phyloP scores from a whole-genome alignment of 2,329 filamentous ascomycete species.

The Cladosporium colombiae region DNA sequence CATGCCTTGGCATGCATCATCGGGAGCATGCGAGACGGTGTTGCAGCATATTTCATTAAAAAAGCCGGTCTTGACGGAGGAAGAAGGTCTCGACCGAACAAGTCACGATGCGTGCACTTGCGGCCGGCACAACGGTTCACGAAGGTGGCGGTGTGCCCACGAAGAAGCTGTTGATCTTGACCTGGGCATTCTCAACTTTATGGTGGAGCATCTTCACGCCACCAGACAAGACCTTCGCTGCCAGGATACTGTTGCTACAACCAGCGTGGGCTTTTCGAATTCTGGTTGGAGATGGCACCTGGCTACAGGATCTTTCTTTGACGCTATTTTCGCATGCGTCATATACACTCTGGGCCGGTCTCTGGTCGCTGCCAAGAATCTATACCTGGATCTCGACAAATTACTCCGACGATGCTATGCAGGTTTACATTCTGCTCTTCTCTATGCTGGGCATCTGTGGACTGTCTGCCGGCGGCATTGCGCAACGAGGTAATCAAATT shows the following conservation, averaged over 20 bases:
- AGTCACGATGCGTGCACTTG: conserved; percentile 12
- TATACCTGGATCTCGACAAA: conserved; percentile 20
- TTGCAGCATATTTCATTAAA: neutral
- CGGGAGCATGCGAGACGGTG: neutral
- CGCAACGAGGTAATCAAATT: conserved; percentile 32
- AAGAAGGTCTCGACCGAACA: neutral
- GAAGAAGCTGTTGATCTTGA: conserved; percentile 8
- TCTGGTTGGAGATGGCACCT: conserved; percentile 26
- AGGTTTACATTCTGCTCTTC: conserved; percentile 32
- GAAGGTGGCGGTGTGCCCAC: conserved; percentile 11
- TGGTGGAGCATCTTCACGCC: conserved; percentile 38
- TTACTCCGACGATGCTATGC: conserved; percentile 24
- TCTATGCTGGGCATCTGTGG: conserved; percentile 33
- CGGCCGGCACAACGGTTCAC: neutral
- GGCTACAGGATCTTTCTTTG: conserved; percentile 32
- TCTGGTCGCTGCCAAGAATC: conserved; percentile 27
- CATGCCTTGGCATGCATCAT: conserved; percentile 1
- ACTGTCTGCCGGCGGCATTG: conserved; percentile 34
- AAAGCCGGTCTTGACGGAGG: neutral
- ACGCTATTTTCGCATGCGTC: conserved; percentile 28
- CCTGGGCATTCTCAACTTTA: conserved; percentile 31
- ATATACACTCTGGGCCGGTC: conserved; percentile 29
- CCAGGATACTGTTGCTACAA: conserved; percentile 34
- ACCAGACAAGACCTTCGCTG: conserved; percentile 33
- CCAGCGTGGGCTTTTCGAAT: conserved; percentile 34